These are phyloP conservation scores for Fusarium coffeatum DNA, from an alignment of 2,329 filamentous ascomycete species.

Conservation along the genomic window DNA sequence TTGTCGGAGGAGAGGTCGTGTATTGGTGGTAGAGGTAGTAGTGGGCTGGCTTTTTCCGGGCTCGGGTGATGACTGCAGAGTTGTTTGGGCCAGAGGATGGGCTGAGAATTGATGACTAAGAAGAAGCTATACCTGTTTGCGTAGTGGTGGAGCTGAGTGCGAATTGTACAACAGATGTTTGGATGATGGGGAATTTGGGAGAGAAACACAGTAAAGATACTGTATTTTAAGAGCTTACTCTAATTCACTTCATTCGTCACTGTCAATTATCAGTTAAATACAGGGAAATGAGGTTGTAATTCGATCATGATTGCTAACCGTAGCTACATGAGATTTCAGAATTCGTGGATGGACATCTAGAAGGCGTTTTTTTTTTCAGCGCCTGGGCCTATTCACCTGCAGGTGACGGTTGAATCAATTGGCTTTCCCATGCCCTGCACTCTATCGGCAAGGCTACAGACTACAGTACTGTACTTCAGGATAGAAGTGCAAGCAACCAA, in stretches of 20 bases:
- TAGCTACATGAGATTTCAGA: background rate
- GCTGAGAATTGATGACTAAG: slow-evolving; percentile 52
- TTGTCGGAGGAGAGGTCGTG: slow-evolving; percentile 28
- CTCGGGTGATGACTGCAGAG: slow-evolving; percentile 49
- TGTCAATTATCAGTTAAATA: background rate
- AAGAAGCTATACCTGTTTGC: slow-evolving; percentile 42
- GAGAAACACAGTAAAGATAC: slow-evolving; percentile 39
- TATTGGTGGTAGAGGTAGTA: slow-evolving; percentile 43
- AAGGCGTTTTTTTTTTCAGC: background rate
- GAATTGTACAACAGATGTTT: slow-evolving; percentile 39
- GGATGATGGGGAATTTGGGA: background rate
- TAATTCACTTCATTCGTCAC: slow-evolving; percentile 41
- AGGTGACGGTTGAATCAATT: background rate
- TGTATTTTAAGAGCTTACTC: slow-evolving; percentile 42
- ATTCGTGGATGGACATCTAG: background rate
- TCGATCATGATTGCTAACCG: background rate
- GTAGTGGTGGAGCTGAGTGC: slow-evolving; percentile 42
- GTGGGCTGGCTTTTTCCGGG: slow-evolving; percentile 43
- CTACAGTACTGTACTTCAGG: background rate
- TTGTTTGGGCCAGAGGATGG: slow-evolving; percentile 48
- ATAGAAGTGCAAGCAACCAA: slow-evolving; percentile 17
- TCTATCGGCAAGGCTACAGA: slow-evolving; percentile 22
- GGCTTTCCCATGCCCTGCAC: slow-evolving; percentile 3
- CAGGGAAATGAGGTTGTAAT: background rate
- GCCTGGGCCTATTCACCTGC: background rate